Base-by-base conservation (phyloP, 1,284 basidiomycete species). In the Ceratobasidium sp. region DNA sequence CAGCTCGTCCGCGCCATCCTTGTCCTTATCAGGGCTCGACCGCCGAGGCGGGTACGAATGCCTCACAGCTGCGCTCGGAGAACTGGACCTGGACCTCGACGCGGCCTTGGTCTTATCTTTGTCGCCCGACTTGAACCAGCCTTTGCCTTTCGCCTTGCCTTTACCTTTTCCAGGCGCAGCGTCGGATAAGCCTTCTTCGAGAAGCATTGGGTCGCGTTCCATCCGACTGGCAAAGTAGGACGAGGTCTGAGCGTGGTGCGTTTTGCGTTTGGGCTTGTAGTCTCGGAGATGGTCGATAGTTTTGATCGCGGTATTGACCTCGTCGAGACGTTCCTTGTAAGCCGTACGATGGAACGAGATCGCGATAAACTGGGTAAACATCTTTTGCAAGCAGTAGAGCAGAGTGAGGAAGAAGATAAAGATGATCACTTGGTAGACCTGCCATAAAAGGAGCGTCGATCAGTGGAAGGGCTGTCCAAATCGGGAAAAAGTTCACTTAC, bases 361-460 rank as follows among this genome's bases (percentile, higher is more conserved):
- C 12, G 70, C 70, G 64, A 93, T 89, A 54, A 88, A 87, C 82
- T 92, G 92, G 0, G 90, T 91, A 28, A 93, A 83, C 88, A 93
- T 91, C 78, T 87, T 86, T 82, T 93, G 91, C 3, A 83, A 83
- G 77, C 89, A 91, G 80, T 90, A 84, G 12, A 93, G 87, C 13
- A 94, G 85, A 1, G 87, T 86, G 28, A 92, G 84, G 84, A 94
- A 94, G 85, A 93, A 94, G 56, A 92, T 80, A 82, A 93, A 93
- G 80, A 91, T 87, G 33, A 94, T 87, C 1, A 87, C 88, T 85
- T 92, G 86, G 59, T 86, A 87, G 20, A 91, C 81, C 90, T 88
- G 79, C 15, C 48, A 26, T 13, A 46, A 68, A 40, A 61, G 71
- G 48, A 38, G 28, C 50, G 57, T 12, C 48, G 40, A 23, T 44